Base-by-base conservation (phyloP, 306 rosid genomes). In the Gleditsia sinensis region DNA sequence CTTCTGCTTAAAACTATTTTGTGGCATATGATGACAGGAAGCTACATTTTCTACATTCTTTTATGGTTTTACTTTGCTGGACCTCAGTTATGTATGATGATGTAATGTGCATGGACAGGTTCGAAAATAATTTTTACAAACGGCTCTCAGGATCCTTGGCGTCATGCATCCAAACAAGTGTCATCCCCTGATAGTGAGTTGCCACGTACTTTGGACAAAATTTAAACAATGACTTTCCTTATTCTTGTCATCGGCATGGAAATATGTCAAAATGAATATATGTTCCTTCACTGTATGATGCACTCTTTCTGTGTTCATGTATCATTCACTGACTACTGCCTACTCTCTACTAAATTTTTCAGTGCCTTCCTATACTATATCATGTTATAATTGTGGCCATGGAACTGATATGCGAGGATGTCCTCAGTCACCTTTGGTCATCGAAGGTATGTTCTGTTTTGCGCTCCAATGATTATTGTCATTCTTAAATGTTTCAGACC, bases 71-170 rank as follows among this genome's bases (percentile, higher is more conserved):
- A 40, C 7, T 57, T 11, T 21, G 54, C 37, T 65, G 25, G 57
- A 17, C 33, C 33, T 54, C 46, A 39, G 51, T 75, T 64, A 71
- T 65, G 17, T 66, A 7, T 79, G 72, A 71, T 83, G 28, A 56
- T 56, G 54, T 64, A 69, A 78, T 46, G 34, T 80, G 43, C 71
- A 63, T 71, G 80, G 54, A 74, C 88, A 94, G 98, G 98, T 68
- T 82, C 97, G 27, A 94, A 89, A 77, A 91, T 94, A 80, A 63
- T 94, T 28, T 94, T 94, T 72, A 70, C 91, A 74, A 94, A 94
- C 77, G 97, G 98, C 67, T 94, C 98, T 5, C 98, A 94, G 81
- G 98, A 94, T 80, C 98, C 98, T 12, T 94, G 98, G 98, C 98
- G 98, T 61, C 96, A 67, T 46, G 98, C 98, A 9, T 89, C 98